phyloP scores from a whole-genome alignment of 441 rosid genomes.

The Erodium texanum region DNA sequence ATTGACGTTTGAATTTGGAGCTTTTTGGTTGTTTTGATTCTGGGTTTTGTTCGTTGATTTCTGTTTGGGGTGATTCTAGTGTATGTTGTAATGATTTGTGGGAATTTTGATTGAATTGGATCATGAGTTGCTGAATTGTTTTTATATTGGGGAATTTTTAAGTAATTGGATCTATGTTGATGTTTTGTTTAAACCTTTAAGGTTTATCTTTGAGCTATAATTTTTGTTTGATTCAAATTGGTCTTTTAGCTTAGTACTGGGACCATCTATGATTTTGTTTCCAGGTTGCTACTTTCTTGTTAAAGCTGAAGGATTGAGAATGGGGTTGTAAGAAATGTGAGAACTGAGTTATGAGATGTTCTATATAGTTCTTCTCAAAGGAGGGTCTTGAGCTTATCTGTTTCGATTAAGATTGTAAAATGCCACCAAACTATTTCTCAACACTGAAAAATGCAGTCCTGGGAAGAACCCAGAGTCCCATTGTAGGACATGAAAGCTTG shows the following conservation, averaged over 20 bases:
- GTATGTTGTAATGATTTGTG: no score
- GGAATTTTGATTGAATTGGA: no score
- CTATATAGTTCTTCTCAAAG: slow-evolving; percentile 22
- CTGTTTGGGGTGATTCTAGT: no score
- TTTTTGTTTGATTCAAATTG: neutral
- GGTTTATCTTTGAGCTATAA: neutral
- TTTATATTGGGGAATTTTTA: neutral
- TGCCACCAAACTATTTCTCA: slow-evolving; percentile 45
- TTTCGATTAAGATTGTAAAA: slow-evolving; percentile 41
- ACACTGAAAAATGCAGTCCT: slow-evolving; percentile 44
- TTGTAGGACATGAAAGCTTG: slow-evolving; percentile 29
- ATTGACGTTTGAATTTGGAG: neutral
- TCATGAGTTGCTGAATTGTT: neutral
- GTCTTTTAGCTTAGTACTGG: neutral
- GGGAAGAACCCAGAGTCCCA: slow-evolving; percentile 38
- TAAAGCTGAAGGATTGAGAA: slow-evolving; percentile 5
- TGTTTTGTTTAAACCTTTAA: neutral
- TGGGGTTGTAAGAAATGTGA: neutral
- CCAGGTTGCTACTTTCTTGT: slow-evolving; percentile 19
- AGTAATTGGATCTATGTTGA: neutral
- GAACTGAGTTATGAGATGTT: slow-evolving; percentile 48
- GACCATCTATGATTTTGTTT: neutral
- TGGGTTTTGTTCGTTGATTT: no score
- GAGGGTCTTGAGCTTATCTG: slow-evolving; percentile 17
- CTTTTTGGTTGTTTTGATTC: no score